phyloP scores from a whole-genome alignment of 345 rosid species.

The Eucalyptus marginata region DNA sequence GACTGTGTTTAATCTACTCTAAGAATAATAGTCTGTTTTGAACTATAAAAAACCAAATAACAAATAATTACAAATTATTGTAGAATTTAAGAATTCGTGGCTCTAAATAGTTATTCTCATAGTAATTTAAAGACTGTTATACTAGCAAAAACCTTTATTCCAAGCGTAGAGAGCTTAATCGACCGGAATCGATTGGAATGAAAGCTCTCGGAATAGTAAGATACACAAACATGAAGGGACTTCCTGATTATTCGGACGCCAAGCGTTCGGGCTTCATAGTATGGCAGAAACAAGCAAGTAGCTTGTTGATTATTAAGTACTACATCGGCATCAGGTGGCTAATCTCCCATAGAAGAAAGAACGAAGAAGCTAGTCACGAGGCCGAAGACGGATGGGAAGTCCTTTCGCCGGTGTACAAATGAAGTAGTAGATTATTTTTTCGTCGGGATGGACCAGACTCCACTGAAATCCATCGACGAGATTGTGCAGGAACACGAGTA shows the following conservation, averaged over 20 bases:
- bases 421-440: background rate
- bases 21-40: too few relatives aligned
- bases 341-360: background rate
- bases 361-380: background rate
- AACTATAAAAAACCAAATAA: too few relatives aligned
- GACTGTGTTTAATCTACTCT: too few relatives aligned
- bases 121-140: too few relatives aligned
- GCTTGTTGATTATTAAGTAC: background rate
- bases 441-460: background rate
- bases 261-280: background rate
- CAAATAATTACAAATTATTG: too few relatives aligned
- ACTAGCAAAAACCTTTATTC: background rate
- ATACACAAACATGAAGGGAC: background rate
- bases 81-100: too few relatives aligned
- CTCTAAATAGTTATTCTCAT: too few relatives aligned
- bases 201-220: background rate
- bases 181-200: background rate
- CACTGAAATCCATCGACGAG: constrained; percentile 3
- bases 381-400: constrained; percentile 2
- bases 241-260: background rate
- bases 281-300: background rate
- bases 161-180: background rate
- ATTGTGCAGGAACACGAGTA: constrained; percentile 13
- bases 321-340: background rate
- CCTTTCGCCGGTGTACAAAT: constrained; percentile 3